A percentile compares a stretch with the other conserved stretches of the same genome.
Evolutionary conservation across 192 early-diverging fungal species (phyloP).

Genomic region (Rhizophagus prolifer): DNA sequence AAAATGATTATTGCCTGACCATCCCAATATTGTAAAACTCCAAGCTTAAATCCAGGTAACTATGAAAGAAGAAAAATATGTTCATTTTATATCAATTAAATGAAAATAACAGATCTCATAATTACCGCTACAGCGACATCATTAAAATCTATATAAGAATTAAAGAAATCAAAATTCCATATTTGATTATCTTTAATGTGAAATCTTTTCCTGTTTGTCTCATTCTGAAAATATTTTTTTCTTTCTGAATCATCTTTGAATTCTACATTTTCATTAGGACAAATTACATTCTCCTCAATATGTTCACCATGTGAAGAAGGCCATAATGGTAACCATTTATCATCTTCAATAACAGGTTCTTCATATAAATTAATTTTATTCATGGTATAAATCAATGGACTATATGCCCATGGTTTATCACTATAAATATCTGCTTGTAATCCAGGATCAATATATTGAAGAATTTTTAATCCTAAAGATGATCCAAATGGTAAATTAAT

Average conservation of each 20-base stretch:
- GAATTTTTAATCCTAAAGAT: constrained; percentile 71
- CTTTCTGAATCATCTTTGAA: constrained; percentile 32
- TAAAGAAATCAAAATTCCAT: constrained; percentile 73
- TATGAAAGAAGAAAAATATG: constrained; percentile 19
- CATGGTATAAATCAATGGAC: constrained; percentile 71
- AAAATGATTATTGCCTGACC: too few species aligned
- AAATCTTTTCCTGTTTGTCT: constrained; percentile 45
- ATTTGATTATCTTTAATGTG: constrained; percentile 65
- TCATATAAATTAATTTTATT: constrained; percentile 62
- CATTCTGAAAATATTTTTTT: constrained; percentile 56
- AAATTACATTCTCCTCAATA: constrained; percentile 33
- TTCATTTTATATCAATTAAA: not conserved
- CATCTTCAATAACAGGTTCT: constrained; percentile 32
- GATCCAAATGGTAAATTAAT: constrained; percentile 65
- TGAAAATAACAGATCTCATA: not conserved
- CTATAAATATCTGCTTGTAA: constrained; percentile 67
- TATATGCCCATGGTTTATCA: constrained; percentile 72
- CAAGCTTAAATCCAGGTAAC: constrained; percentile 50
- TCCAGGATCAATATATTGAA: constrained; percentile 75
- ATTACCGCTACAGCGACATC: constrained; percentile 33
- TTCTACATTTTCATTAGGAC: constrained; percentile 17
- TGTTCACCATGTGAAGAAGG: constrained; percentile 41
- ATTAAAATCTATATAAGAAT: constrained; percentile 51
- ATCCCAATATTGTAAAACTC: constrained; percentile 54
- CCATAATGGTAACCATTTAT: constrained; percentile 37